A percentile compares a stretch with the other conserved stretches of the same genome.
Evolutionary conservation across 2,329 filamentous ascomycete species (phyloP).

Genomic region (Dactylonectria macrodidyma): DNA sequence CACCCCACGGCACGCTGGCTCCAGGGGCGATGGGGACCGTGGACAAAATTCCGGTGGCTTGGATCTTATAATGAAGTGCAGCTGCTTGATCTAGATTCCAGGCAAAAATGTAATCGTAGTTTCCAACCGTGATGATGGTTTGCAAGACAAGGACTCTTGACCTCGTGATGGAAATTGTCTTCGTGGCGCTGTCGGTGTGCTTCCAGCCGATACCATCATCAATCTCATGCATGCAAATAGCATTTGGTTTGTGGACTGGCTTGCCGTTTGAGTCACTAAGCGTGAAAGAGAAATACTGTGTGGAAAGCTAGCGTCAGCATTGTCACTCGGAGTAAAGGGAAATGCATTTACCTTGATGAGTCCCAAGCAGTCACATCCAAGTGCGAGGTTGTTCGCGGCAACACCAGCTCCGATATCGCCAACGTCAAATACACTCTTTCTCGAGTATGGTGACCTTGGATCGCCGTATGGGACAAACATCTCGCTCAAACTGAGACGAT

Average conservation of each 20-base stretch:
- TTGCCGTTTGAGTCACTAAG: constrained; percentile 68
- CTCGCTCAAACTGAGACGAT: constrained; percentile 72
- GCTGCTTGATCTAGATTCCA: constrained; percentile 70
- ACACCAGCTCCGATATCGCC: constrained; percentile 77
- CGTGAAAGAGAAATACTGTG: constrained; percentile 72
- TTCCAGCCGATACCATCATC: constrained; percentile 73
- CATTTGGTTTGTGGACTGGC: constrained; percentile 58
- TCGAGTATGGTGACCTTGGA: constrained; percentile 67
- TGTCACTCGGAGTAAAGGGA: background rate
- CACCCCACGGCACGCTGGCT: constrained; percentile 21
- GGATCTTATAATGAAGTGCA: constrained; percentile 27
- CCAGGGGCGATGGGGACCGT: constrained; percentile 22
- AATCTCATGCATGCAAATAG: constrained; percentile 55
- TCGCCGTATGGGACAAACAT: constrained; percentile 78
- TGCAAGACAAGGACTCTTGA: constrained; percentile 72
- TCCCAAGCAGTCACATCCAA: constrained; percentile 72
- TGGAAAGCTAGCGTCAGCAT: background rate
- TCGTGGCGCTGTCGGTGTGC: constrained; percentile 72
- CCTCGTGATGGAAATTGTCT: constrained; percentile 68
- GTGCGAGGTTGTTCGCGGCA: constrained; percentile 72
- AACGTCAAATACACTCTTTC: constrained; percentile 78
- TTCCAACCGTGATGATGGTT: constrained; percentile 74
- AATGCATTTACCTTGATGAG: constrained; percentile 60
- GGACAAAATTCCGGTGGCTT: constrained; percentile 34
- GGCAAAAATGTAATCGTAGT: constrained; percentile 72